Base-by-base conservation (phyloP, 2,329 filamentous ascomycete species). In the Teratosphaeria viscida region DNA sequence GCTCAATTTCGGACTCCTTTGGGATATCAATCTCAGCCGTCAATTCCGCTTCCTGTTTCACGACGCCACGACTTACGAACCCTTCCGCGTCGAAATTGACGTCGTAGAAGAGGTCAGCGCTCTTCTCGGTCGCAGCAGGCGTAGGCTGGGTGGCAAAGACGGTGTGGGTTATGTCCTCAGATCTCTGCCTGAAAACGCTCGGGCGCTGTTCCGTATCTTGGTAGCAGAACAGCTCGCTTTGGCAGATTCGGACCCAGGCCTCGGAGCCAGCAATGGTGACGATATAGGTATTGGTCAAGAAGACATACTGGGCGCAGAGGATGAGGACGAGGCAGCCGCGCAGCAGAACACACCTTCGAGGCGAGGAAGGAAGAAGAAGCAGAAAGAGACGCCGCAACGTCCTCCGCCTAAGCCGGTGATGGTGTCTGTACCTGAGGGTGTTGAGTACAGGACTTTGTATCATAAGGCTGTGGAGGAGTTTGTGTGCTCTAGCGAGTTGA, bases 381-480 rank as follows among this genome's bases (percentile, higher is more conserved):
- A 57, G 32, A 61, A 62, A 32, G 14, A 49, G 39, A n/a, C 56
- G 23, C 43, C 62, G 19, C 63, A 65, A 53, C 53, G 53, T 11
- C 5, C 53, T 16, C 19, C 23, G 53, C 54, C 58, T 8, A 58
- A 57, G 47, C 55, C 63, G 7, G 61, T 57, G 29, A 52, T 53
- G 3, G 56, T 55, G 14, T 56, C 64, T 0, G 58, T 58, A 3
- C 52, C 59, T 10, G 68, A 84, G 2, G 91, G 89, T 0, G 85
- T 99, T 16, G 92, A 97, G 75, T 97, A 96, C 72, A 82, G 90
- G 26, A 86, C 90, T 66, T 74, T 99, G 64, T 99, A 97, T 71
- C 91, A 95, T 72, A 96, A 96, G 77, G 92, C 94, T 2, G 88
- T 92, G 5, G 92, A 96, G 75, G 91, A 96, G 70, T 97, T 99